Base-by-base conservation (phyloP, 1,284 basidiomycete species). In the Rhodotorula sp. region DNA sequence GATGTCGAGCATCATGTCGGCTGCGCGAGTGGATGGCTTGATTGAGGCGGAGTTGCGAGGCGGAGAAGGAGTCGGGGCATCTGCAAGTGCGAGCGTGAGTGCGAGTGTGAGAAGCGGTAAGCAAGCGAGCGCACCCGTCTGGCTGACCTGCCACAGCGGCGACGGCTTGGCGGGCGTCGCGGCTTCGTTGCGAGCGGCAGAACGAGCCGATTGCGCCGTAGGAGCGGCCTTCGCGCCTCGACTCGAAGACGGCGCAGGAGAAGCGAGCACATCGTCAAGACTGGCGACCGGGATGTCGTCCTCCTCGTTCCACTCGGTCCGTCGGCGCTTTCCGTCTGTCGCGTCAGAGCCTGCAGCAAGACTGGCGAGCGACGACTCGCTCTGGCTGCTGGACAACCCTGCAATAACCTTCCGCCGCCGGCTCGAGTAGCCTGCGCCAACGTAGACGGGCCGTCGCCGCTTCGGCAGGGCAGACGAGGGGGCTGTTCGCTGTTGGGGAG, bases 351-450 rank as follows among this genome's bases (percentile, higher is more conserved):
- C 46, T 1, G 31, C 44, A 16, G 30, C 11, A 10, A 44, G 55
- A 7, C 20, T 22, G 40, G 44, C 30, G n/a, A 60, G 54, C 20
- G 44, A 59, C 20, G 31, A 16, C 26, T 65, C 68, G 59, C 64
- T 66, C 44, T 60, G 64, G 56, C 66, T 69, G 31, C 48, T 15
- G 4, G 34, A n/a, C 18, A 40, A 44, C 18, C n/a, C 26, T 2
- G 51, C 46, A 18, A 47, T 7, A 1, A 30, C 26, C 22, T 55
- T 13, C 6, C 70, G 64, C 3, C 70, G 59, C 2, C 73, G 63
- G 28, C 56, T 51, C 3, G 73, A 72, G 60, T 75, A 75, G 8
- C 73, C 73, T 0, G 73, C 73, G 15, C 73, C 73, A 20, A 75
- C 73, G 61, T 72, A 72, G 16, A 75, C 52, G 1, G 73, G 68